phyloP scores from a whole-genome alignment of 2,329 filamentous ascomycete genomes.

The Botryotinia calthae region DNA sequence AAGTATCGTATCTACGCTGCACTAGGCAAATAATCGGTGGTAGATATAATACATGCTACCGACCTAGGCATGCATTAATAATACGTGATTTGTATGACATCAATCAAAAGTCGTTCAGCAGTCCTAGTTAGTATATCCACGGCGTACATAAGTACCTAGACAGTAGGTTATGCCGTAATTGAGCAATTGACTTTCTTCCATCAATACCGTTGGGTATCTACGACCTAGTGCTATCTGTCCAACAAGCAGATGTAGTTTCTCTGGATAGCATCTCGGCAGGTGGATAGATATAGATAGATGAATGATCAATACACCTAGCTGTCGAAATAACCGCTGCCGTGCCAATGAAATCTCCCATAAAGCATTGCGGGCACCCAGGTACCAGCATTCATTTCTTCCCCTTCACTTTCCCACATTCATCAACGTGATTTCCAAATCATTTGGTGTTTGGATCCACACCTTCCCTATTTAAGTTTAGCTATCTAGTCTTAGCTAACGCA shows the following conservation, averaged over 20 bases:
- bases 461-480: slow-evolving; percentile 5
- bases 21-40: background rate
- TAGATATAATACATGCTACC: background rate
- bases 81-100: background rate
- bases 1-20: background rate
- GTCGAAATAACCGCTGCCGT: background rate
- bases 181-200: background rate
- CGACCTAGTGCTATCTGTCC: background rate
- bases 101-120: background rate
- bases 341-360: background rate
- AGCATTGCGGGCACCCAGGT: background rate
- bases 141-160: background rate
- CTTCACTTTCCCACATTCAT: slow-evolving; percentile 4
- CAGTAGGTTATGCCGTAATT: background rate
- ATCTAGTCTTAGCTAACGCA: background rate
- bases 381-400: background rate
- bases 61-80: background rate
- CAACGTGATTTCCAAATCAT: slow-evolving; percentile 6
- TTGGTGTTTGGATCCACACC: background rate
- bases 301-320: background rate
- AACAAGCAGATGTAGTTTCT: background rate
- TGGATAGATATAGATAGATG: background rate
- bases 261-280: background rate
- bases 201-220: background rate
- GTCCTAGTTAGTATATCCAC: background rate